Base-by-base conservation (phyloP, 2,329 filamentous ascomycete genomes). In the Atkinsonella hypoxylon region DNA sequence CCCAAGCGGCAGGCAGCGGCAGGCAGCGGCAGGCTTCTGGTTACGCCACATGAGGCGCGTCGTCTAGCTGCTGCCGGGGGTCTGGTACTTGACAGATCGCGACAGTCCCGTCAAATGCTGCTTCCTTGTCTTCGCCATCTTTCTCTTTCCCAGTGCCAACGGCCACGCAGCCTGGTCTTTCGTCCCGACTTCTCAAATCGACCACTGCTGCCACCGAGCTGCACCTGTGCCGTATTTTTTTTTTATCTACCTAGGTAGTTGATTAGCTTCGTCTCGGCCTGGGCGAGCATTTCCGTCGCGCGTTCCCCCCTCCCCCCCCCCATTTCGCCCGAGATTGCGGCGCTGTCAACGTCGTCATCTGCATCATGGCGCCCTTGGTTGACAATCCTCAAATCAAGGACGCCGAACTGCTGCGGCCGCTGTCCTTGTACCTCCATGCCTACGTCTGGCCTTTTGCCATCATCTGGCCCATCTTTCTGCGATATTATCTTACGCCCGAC, bases 361-460 rank as follows among this genome's bases (percentile, higher is more conserved):
- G 51, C 55, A 55, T 46, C 63, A 86, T 85, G 83, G 77, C 84
- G 71, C 82, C 83, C 67, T 85, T 98, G 69, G 89, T 97, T 68
- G 87, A 95, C 72, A 91, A 89, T 70, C 71, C 84, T 59, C 88
- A 95, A 77, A 95, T 98, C 68, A 80, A 86, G 74, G 78, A 83
- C 66, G 87, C 93, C 57, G 85, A 89, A 66, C 79, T 98, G 59
- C 84, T 96, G 69, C 89, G 89, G 62, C 89, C 91, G 55, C 79
- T 95, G 56, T 82, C 89, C 34, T 70, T 85, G 56, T 81, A 85
- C 63, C 74, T 94, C 54, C 91, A 95, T 68, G 74, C 87, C 59
- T 98, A 98, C 66, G 71, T 95, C 60, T 95, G 89, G 88, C 93
- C 93, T 0, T 98, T 96, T 64, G 74, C 84, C 53, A 82, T 96